These are phyloP conservation scores for Selenicereus undatus DNA, from an alignment of 148 eudicot species.

Conservation along the genomic window DNA sequence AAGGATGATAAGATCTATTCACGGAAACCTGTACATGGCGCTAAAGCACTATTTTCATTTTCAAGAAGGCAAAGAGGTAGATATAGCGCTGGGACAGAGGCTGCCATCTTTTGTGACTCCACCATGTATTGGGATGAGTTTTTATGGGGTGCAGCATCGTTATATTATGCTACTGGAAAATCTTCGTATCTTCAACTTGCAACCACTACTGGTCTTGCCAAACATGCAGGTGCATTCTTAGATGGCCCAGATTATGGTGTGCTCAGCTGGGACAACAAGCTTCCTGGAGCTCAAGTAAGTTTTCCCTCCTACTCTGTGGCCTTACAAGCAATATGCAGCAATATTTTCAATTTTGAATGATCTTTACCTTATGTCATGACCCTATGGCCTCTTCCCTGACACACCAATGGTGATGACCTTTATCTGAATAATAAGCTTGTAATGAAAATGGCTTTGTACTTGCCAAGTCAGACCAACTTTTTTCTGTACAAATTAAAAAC, in stretches of 20 bases:
- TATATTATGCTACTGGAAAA: constrained; percentile 89
- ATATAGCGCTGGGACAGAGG: constrained; percentile 65
- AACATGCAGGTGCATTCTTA: constrained; percentile 90
- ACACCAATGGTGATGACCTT: no score
- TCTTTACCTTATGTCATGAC: not conserved
- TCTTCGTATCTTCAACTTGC: constrained; percentile 67
- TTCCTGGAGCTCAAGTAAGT: constrained; percentile 89
- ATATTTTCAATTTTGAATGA: not conserved
- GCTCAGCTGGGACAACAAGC: constrained; percentile 91
- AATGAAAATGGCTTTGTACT: no score
- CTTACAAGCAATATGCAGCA: not conserved
- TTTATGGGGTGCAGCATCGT: constrained; percentile 82
- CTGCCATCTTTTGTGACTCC: constrained; percentile 67
- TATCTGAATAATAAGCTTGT: no score
- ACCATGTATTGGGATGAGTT: constrained; percentile 82
- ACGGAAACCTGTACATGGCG: constrained; percentile 84
- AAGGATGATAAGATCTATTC: constrained; percentile 84
- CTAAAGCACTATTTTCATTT: constrained; percentile 63
- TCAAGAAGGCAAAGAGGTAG: constrained; percentile 70
- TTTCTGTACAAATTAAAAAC: no score
- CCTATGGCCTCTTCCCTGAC: no score
- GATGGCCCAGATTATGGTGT: constrained; percentile 78
- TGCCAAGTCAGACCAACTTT: no score
- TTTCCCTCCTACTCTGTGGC: not conserved
- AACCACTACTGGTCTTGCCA: constrained; percentile 56